A percentile compares a stretch with the other conserved stretches of the same genome.
Conservation (phyloP, 176 grass and related monocot genomes). For the maize (Zea mays) region DNA sequence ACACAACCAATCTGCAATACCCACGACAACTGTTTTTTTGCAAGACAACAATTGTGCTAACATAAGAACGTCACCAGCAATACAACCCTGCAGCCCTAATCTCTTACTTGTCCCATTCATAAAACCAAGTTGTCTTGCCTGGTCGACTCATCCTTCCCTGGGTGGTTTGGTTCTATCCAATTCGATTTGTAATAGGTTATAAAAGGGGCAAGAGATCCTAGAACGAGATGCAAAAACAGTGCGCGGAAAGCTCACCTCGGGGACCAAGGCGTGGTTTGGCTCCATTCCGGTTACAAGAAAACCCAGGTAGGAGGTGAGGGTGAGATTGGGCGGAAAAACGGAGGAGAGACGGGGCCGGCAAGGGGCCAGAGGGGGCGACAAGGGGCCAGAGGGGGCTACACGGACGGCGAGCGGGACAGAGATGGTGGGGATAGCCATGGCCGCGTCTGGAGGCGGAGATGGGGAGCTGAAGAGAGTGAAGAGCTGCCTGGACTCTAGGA, state of each 20-base stretch:
- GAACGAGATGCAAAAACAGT: background rate
- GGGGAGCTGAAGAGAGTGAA: background rate
- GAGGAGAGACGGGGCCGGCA: slow-evolving; percentile 8
- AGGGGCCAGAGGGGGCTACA: slow-evolving; percentile 2
- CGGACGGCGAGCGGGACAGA: slow-evolving; percentile 41
- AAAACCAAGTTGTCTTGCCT: slow-evolving; percentile 6
- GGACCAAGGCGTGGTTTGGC: slow-evolving; percentile 7
- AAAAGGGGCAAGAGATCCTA: background rate
- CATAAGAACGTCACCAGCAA: background rate
- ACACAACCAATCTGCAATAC: background rate
- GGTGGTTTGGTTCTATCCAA: background rate
- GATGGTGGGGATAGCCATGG: slow-evolving; percentile 38
- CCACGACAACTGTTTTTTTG: background rate
- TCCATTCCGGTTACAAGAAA: slow-evolving; percentile 24
- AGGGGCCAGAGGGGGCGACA: background rate
- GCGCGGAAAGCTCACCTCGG: slow-evolving; percentile 34
- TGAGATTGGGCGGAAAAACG: slow-evolving; percentile 1
- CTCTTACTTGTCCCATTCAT: background rate
- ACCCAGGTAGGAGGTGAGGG: slow-evolving; percentile 7
- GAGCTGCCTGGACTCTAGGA: background rate
- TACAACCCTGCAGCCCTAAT: background rate
- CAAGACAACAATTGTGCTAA: background rate
- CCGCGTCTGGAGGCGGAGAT: slow-evolving; percentile 30
- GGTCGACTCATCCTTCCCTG: background rate
- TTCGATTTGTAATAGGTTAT: background rate